Evolutionary conservation across 768 basidiomycete species (phyloP).

Genomic region (Podaxis sp.): DNA sequence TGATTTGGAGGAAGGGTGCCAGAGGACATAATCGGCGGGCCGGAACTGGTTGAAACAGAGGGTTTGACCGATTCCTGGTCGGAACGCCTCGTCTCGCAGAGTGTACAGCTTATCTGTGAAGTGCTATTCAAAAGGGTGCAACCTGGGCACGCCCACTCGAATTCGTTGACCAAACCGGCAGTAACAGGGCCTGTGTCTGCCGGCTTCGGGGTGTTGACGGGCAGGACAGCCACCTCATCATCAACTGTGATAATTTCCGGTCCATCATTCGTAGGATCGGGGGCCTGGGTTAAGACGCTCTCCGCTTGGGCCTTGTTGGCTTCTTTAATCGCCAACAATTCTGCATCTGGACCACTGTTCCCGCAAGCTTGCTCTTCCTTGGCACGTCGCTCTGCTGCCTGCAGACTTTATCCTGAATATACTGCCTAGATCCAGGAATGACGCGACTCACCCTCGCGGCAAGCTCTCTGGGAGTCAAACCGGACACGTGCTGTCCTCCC

Average conservation of each 20-base stretch:
- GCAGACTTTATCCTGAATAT: neutral
- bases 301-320: neutral
- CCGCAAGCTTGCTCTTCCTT: conserved; percentile 77
- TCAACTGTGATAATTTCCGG: neutral
- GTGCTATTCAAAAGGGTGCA: neutral
- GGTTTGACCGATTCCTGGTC: neutral
- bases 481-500: conserved; percentile 34
- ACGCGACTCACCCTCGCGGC: conserved; percentile 49
- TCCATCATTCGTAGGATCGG: neutral
- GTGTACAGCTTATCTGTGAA: neutral
- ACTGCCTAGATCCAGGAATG: neutral
- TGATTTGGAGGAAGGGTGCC: neutral
- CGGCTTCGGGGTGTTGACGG: too few relatives aligned
- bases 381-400: conserved; percentile 86
- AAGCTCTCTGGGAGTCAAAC: conserved; percentile 65
- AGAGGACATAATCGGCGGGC: neutral
- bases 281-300: neutral
- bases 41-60: neutral
- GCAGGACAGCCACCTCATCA: neutral
- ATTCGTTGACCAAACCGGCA: neutral
- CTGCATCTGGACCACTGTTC: conserved; percentile 31
- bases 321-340: conserved; percentile 35
- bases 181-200: too few relatives aligned
- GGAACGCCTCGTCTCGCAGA: neutral
- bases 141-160: neutral